Base-by-base conservation (phyloP, 2,329 filamentous ascomycete genomes). In the Dothidotthia symphoricarpi region DNA sequence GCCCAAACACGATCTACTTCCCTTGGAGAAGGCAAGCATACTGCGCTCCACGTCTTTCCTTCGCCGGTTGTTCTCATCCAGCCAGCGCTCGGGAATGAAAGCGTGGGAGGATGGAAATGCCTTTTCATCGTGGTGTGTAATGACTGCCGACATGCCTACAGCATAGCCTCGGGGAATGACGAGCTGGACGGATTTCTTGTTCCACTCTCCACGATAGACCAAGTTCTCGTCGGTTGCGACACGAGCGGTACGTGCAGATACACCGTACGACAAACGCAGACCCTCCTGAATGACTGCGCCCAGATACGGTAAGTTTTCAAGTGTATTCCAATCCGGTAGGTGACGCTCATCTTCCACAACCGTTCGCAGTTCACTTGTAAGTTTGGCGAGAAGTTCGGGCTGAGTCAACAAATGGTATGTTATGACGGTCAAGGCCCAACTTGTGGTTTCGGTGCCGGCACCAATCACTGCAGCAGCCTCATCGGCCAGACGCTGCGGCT, bases 391-490 rank as follows among this genome's bases (percentile, higher is more conserved):
- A 7, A 58, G 27, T 37, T 40, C 43, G 3, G 50, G 57, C 17
- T 50, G 59, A 32, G 43, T 64, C 16, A 57, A 28, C 2, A 57
- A 35, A 33, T 64, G 59, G 32, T 58, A 66, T 7, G 55, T 59
- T 11, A 57, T 53, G 2, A 53, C 51, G 15, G 49, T 32, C 33
- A 60, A 31, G 15, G 52, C 50, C 51, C 57, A 57, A 9, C 59
- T 55, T 5, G 59, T 65, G 3, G 63, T 67, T 16, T 64, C 59
- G 14, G 63, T 65, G 7, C 61, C 63, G 2, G 63, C 63, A 22
- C 59, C 63, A 9, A 65, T 39, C 2, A 66, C 48, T 6, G 50
- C 59, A 16, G 55, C 45, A 8, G 51, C 61, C 43, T 67, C 63
- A 25, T 64, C 61, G 1, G 52, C 45, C 5, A 67, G 37, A 11